A percentile compares a stretch with the other conserved stretches of the same genome.
Conservation (phyloP, 371 early-diverging fungal genomes). For the Mortierella sp. region DNA sequence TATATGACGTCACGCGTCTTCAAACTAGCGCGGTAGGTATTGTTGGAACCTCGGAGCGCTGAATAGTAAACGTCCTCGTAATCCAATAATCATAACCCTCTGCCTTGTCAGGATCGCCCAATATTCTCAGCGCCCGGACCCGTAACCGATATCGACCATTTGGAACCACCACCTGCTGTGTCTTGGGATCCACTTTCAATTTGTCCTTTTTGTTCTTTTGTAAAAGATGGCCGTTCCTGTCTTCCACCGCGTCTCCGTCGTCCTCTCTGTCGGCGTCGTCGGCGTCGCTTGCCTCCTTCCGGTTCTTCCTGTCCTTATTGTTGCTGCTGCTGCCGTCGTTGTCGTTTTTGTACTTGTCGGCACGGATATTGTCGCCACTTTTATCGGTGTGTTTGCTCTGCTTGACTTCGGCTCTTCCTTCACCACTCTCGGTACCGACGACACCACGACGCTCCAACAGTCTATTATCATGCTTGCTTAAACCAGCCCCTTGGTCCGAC, state of each 20-base stretch:
- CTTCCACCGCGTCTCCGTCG: background rate
- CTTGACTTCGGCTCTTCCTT: background rate
- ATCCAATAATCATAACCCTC: conserved; percentile 48
- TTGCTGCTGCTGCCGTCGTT: background rate
- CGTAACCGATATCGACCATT: conserved; percentile 35
- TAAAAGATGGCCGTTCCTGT: background rate
- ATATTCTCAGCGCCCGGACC: conserved; percentile 26
- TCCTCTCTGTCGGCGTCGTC: background rate
- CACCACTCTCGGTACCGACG: background rate
- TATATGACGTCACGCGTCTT: background rate
- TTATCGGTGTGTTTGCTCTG: background rate
- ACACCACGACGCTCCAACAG: background rate
- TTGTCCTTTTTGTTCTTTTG: background rate
- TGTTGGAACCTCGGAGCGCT: background rate
- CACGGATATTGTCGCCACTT: background rate
- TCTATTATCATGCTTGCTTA: background rate
- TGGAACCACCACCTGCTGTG: conserved; percentile 13
- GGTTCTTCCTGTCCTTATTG: background rate
- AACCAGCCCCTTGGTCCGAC: background rate
- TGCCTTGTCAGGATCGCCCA: conserved; percentile 31
- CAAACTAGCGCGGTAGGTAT: background rate
- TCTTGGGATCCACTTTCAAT: background rate
- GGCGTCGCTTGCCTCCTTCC: background rate
- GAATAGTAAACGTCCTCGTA: conserved; percentile 26
- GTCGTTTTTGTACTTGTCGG: background rate